Base-by-base conservation (phyloP, 2,329 filamentous ascomycete species). In the Diaporthe sp. region DNA sequence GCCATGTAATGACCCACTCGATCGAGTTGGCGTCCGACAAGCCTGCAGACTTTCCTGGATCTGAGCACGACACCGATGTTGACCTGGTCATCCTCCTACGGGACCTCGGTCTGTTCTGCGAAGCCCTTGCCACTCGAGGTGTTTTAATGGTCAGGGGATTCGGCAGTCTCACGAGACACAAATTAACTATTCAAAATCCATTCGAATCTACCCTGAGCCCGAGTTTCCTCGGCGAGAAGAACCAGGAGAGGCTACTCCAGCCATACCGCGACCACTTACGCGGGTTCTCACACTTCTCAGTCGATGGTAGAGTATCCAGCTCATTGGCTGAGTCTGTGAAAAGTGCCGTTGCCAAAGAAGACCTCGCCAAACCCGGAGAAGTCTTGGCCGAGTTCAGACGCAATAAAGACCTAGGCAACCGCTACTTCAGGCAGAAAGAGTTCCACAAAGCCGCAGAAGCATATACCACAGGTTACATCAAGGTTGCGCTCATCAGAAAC, bases 381-480 rank as follows among this genome's bases (percentile, higher is more conserved):
- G 25, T 70, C 39, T n/a, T 73, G 9, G 47, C 47, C 32, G 71
- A 66, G 1, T 27, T 75, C 17, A 56, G 15, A 39, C 17, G 61
- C 27, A 51, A 42, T 30, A 75, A 73, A 44, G 50, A 75, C 12
- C 17, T 73, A 35, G 73, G 73, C 25, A 73, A 73, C 56, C 27
- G 12, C 13, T 61, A 30, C 47, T 75, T 51, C 50, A 51, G 56
- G 17, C 55, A 68, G 22, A 44, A 51, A 8, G 32, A 35, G 12
- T 70, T 44, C 39, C 27, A 47, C 56, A 47, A 32, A n/a, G 70
- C 73, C n/a, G 25, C 30, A 17, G 55, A 50, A 19, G 30, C 22
- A 19, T 75, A 71, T 27, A 27, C 10, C 6, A 19, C 13, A 3
- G 70, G 61, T 3, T 42, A 44, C 2, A 19, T 59, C 63, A 69